These are phyloP conservation scores for Mrakia blollopis DNA, from an alignment of 768 basidiomycete genomes.

Conservation along the genomic window DNA sequence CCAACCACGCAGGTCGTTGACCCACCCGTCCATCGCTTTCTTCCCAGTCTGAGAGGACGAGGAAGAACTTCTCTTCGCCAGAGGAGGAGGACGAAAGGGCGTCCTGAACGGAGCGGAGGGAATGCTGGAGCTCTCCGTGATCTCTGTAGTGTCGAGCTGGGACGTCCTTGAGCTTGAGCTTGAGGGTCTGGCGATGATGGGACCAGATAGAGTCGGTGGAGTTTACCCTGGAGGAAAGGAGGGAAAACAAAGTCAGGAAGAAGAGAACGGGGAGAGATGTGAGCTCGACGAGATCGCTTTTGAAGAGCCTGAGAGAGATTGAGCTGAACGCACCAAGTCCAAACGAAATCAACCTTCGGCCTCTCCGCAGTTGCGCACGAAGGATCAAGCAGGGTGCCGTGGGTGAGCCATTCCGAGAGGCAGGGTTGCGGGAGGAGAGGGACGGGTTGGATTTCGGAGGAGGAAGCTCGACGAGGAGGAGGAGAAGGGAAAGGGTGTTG, in stretches of 20 bases:
- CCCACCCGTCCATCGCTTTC: not conserved
- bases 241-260: no score
- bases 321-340: not conserved
- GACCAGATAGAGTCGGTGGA: not conserved
- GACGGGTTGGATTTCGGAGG: not conserved
- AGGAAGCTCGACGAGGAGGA: not conserved
- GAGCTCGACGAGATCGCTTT: not conserved
- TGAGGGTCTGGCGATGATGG: not conserved
- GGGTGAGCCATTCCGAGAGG: not conserved
- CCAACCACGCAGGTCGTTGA: not conserved
- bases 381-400: not conserved
- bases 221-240: not conserved
- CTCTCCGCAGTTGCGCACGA: not conserved
- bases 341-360: not conserved
- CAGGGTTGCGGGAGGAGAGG: not conserved
- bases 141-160: not conserved
- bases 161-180: not conserved
- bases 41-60: not conserved
- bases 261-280: no score
- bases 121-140: not conserved
- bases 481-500: not conserved
- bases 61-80: not conserved
- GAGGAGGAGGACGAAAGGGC: not conserved
- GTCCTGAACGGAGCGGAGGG: not conserved
- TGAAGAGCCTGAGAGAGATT: not conserved